phyloP scores from a whole-genome alignment of 2,329 filamentous ascomycete genomes.

The Fusarium fracticaudum region DNA sequence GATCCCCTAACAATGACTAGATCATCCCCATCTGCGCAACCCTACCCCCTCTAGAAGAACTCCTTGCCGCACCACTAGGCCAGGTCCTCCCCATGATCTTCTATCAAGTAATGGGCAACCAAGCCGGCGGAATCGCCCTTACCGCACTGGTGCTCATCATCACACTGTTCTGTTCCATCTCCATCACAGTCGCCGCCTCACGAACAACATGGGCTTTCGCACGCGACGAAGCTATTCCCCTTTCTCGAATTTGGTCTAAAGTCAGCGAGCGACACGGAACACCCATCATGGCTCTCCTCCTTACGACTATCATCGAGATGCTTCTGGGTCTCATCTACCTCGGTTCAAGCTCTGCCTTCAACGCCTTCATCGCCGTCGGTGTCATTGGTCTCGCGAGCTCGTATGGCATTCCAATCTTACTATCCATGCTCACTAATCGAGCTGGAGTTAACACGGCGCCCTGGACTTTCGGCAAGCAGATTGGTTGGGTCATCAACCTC shows the following conservation, averaged over 20 bases:
- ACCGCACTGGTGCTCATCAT: slow-evolving; percentile 81
- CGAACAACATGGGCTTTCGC: slow-evolving; percentile 81
- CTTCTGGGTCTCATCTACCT: slow-evolving; percentile 82
- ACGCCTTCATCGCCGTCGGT: slow-evolving; percentile 80
- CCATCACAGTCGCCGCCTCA: slow-evolving; percentile 77
- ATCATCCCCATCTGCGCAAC: slow-evolving; percentile 62
- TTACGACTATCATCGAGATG: slow-evolving; percentile 75
- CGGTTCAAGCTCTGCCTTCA: slow-evolving; percentile 78
- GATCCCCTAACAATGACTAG: not conserved
- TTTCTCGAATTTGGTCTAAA: slow-evolving; percentile 70
- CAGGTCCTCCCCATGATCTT: slow-evolving; percentile 81
- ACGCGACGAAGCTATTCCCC: slow-evolving; percentile 77
- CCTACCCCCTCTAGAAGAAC: slow-evolving; percentile 70
- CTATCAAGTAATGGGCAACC: slow-evolving; percentile 78
- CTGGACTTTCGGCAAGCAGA: slow-evolving; percentile 70
- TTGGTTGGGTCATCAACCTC: slow-evolving; percentile 75
- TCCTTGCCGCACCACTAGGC: slow-evolving; percentile 74
- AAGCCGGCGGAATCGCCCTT: slow-evolving; percentile 78
- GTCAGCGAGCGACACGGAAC: slow-evolving; percentile 74
- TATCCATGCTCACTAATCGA: slow-evolving; percentile 72
- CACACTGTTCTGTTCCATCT: slow-evolving; percentile 78
- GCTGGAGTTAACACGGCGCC: slow-evolving; percentile 69
- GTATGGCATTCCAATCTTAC: slow-evolving; percentile 79
- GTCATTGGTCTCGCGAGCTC: slow-evolving; percentile 81
- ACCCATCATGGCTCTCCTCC: slow-evolving; percentile 73